Evolutionary conservation across 441 rosid species (phyloP).

Genomic region (Hypseocharis bilobata): DNA sequence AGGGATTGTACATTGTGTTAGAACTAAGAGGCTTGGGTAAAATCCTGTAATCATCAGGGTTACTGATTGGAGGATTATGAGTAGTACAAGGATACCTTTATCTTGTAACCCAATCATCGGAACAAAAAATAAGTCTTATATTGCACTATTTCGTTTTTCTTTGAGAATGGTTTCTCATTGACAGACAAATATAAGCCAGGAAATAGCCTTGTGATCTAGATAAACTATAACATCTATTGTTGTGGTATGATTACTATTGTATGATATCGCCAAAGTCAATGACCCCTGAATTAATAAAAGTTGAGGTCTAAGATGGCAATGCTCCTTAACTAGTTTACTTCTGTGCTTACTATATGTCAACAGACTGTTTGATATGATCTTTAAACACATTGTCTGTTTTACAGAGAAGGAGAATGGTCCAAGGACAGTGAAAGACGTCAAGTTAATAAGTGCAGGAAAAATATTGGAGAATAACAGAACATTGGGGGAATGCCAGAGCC

Average conservation of each 20-base stretch:
- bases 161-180: neutral
- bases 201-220: neutral
- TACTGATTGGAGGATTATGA: too few species aligned
- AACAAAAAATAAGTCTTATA: too few species aligned
- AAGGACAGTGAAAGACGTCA: constrained; percentile 74
- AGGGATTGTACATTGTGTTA: neutral
- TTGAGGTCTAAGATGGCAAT: neutral
- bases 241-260: neutral
- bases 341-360: neutral
- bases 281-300: neutral
- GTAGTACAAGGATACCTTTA: too few species aligned
- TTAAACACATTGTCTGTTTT: constrained; percentile 14
- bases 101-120: too few species aligned
- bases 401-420: constrained; percentile 84
- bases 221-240: neutral
- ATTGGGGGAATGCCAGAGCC: constrained; percentile 69
- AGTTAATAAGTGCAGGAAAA: constrained; percentile 86
- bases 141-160: too few species aligned
- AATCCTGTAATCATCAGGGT: neutral
- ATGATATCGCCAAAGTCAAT: neutral
- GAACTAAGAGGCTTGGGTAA: neutral
- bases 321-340: neutral
- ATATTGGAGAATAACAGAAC: constrained; percentile 80
- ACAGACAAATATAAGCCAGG: neutral
- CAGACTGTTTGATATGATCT: neutral